Evolutionary conservation across 306 rosid genomes (phyloP).

Genomic region (Pterocarpus santalinus): DNA sequence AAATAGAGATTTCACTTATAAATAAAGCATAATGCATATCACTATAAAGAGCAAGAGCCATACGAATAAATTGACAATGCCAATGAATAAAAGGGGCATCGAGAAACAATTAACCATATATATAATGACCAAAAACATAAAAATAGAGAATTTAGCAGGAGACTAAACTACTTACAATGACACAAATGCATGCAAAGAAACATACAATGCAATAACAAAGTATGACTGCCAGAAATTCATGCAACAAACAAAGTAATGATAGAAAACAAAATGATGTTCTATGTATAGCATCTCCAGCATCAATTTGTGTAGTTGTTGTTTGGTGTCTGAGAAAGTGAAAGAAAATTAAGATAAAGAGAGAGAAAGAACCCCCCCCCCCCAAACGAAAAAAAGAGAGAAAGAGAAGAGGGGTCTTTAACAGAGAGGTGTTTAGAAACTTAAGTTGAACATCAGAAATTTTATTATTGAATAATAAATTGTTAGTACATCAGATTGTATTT

Average conservation of each 20-base stretch:
- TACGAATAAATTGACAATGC: constrained; percentile 26
- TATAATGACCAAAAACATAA: background rate
- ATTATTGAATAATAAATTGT: no score
- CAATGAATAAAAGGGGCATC: background rate
- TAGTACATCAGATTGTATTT: no score
- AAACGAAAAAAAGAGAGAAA: no score
- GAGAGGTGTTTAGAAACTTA: no score
- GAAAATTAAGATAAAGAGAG: no score
- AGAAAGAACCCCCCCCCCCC: no score
- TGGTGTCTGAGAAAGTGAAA: no score
- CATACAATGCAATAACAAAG: constrained; percentile 2
- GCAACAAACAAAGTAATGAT: constrained; percentile 21
- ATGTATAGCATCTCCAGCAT: constrained; percentile 9
- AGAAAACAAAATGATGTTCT: constrained; percentile 3
- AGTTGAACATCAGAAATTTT: no score
- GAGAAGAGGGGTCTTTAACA: no score
- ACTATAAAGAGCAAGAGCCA: background rate
- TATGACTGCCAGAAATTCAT: constrained; percentile 25
- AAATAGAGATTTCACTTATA: constrained; percentile 26
- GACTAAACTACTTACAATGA: background rate
- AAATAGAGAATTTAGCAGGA: background rate
- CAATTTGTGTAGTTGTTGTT: no score
- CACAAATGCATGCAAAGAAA: constrained; percentile 6
- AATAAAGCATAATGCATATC: constrained; percentile 14
- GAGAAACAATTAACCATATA: constrained; percentile 22